A percentile compares a stretch with the other conserved stretches of the same genome.
phyloP scores from a whole-genome alignment of 225 moss, liverwort and hornwort species.

The Anthoceros angustus region DNA sequence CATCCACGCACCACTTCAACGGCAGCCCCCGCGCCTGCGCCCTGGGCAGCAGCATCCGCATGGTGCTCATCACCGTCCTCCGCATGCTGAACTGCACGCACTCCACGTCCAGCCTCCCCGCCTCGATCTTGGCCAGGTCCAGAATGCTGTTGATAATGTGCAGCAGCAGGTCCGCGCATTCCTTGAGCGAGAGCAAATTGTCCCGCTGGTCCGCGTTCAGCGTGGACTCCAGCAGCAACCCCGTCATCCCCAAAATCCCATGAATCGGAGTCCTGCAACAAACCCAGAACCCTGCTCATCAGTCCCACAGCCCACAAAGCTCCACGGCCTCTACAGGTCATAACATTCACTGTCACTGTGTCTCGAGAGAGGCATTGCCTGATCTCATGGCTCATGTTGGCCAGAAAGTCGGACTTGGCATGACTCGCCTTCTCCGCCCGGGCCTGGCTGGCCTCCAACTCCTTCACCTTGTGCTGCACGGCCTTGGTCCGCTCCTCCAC shows the following conservation, averaged over 20 bases:
- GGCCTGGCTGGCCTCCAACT: constrained; percentile 52
- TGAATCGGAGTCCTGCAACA: constrained; percentile 75
- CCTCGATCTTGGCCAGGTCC: constrained; percentile 85
- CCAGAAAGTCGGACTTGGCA: constrained; percentile 88
- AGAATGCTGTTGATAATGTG: constrained; percentile 87
- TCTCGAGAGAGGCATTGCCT: constrained; percentile 38
- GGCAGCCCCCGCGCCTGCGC: constrained; percentile 52
- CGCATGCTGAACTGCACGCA: constrained; percentile 58
- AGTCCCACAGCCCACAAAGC: neutral
- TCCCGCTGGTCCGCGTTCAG: constrained; percentile 65
- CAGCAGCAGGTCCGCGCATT: constrained; percentile 79
- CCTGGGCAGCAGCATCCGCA: constrained; percentile 74
- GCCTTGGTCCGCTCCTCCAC: constrained; percentile 54
- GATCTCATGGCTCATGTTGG: constrained; percentile 96
- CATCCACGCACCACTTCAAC: constrained; percentile 58
- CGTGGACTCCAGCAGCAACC: constrained; percentile 57
- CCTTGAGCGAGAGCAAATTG: constrained; percentile 59
- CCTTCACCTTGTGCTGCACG: constrained; percentile 49
- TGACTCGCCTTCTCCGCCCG: constrained; percentile 73
- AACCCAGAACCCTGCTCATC: constrained; percentile 2
- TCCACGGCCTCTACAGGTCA: neutral
- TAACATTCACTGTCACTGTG: too few species aligned
- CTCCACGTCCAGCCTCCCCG: constrained; percentile 79
- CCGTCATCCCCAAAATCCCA: constrained; percentile 83
- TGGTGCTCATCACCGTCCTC: constrained; percentile 55